Conservation (phyloP, 306 rosid genomes). For the Rosa rugosa region DNA sequence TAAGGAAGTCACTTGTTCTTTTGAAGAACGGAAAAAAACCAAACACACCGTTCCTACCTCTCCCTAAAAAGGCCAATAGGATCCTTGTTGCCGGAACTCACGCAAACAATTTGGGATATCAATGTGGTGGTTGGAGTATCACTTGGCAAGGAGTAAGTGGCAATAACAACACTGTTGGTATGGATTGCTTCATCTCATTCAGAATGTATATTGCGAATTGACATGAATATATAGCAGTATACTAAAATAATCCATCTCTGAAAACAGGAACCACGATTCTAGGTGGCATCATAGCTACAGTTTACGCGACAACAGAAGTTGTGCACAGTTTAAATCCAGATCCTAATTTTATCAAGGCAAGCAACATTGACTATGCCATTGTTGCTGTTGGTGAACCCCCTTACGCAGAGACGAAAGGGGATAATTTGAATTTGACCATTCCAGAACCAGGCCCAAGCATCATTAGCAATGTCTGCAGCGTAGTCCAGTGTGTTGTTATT, state of each 20-base stretch:
- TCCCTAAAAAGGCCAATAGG: conserved; percentile 1
- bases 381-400: conserved; percentile 25
- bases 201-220: neutral
- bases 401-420: conserved; percentile 20
- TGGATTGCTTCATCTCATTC: neutral
- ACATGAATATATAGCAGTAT: neutral
- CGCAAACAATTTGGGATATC: conserved; percentile 23
- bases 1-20: conserved; percentile 26
- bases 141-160: conserved; percentile 27
- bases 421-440: conserved; percentile 20
- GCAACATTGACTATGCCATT: conserved; percentile 14
- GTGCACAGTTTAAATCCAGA: conserved; percentile 8
- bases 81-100: conserved; percentile 27
- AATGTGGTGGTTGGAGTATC: conserved; percentile 29
- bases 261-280: conserved; percentile 22
- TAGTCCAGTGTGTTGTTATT: conserved; percentile 6
- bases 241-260: neutral
- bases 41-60: conserved; percentile 2
- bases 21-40: conserved; percentile 17
- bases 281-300: conserved; percentile 3
- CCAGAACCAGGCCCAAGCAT: conserved; percentile 2
- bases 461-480: neutral
- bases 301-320: conserved; percentile 15
- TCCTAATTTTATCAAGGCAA: neutral
- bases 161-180: conserved; percentile 22